Base-by-base conservation (phyloP, 768 basidiomycete genomes). In the Favolaschia claudopus region DNA sequence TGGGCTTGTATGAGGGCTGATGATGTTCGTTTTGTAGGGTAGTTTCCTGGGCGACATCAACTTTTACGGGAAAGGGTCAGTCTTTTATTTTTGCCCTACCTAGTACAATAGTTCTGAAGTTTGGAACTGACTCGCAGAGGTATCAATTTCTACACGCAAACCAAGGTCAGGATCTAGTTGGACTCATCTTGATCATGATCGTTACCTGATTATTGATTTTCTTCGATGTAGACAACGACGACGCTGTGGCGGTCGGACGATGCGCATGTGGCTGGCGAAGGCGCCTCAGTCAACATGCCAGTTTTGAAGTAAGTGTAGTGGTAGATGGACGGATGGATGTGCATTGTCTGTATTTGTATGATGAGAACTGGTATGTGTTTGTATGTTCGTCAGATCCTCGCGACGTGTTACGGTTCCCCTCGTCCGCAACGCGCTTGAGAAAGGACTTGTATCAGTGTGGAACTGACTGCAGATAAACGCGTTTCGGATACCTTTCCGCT, bases 81-180 rank as follows among this genome's bases (percentile, higher is more conserved):
- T 40, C 31, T 64, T 20, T 32, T 4, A 14, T 50, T 20, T 42
- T 44, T 44, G 7, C 22, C 43, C 28, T 40, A n/a, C n/a, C n/a
- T n/a, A n/a, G n/a, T 36, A 47, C 13, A 6, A 39, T 25, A 28
- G 25, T 27, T 37, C 25, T 28, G 9, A 12, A 14, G 33, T 33
- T 38, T 20, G 15, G 50, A 56, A 3, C 51, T 49, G 29, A 42
- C 10, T 46, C 20, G 7, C 67, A 90, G 92, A 61, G 96, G 92
- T 27, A 84, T 97, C 75, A 92, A 92, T 72, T 99, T 99, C 77
- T 99, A 95, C 72, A 98, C 96, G 3, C 91, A 95, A 74, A 90
- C 93, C 73, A 98, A 97, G 87, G 89, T 86, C 62, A 44, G 69
- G 39, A 24, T 51, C 28, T n/a, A n/a, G 7, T 33, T 28, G 3